Conservation (phyloP, 148 eudicot species). For the Agrostemma githago region DNA sequence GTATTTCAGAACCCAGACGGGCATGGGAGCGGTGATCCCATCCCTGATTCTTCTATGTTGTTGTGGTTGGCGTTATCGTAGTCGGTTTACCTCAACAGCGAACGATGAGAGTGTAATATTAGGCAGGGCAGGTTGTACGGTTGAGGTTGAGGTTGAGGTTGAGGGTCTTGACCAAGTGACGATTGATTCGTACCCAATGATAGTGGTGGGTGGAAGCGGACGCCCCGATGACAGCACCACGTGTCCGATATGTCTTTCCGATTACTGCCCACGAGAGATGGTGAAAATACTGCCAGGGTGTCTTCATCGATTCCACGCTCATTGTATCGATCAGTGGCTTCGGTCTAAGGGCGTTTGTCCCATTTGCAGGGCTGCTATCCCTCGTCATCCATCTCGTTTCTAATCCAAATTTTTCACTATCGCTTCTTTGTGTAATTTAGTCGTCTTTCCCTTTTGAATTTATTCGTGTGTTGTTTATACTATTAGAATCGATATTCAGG, state of each 20-base stretch:
- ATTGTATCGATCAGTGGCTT: conserved; percentile 56
- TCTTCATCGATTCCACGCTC: conserved; percentile 48
- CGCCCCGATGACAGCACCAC: conserved; percentile 18
- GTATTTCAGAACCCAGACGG: too few species aligned
- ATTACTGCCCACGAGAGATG: conserved; percentile 14
- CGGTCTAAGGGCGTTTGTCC: conserved; percentile 44
- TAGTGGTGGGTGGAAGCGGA: conserved; percentile 42
- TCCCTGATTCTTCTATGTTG: background rate
- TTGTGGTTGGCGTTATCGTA: too few species aligned
- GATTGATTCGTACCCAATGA: conserved; percentile 44
- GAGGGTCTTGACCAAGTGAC: conserved; percentile 40
- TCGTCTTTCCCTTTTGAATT: too few species aligned
- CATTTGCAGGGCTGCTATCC: conserved; percentile 31
- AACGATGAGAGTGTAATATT: background rate
- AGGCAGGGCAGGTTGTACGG: background rate
- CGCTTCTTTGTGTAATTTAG: background rate
- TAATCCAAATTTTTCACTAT: background rate
- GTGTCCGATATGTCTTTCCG: conserved; percentile 26
- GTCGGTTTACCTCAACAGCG: background rate
- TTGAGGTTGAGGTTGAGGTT: background rate
- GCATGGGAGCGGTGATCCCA: background rate
- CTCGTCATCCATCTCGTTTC: background rate
- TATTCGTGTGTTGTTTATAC: too few species aligned
- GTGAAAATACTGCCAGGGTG: conserved; percentile 31
- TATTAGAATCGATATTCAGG: too few species aligned